A percentile compares a stretch with the other conserved stretches of the same genome.
Evolutionary conservation across 139 green algal genomes (phyloP).

Genomic region (Picochlorum costavermella): DNA sequence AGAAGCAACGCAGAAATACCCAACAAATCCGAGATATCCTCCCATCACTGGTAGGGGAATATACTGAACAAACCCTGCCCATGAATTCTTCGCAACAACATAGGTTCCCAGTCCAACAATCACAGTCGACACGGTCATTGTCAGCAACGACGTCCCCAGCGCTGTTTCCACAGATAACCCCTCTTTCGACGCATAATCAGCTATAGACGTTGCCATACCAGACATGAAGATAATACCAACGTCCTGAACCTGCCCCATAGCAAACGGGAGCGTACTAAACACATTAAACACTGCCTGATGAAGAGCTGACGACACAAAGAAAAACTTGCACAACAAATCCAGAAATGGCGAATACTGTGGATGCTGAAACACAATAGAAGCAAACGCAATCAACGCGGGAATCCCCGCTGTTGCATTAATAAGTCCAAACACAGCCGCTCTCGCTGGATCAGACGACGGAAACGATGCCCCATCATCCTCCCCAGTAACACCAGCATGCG

Average conservation of each 20-base stretch:
- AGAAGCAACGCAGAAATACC: constrained; percentile 60
- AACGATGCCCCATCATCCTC: background rate
- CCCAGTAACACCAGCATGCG: background rate
- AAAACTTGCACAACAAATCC: constrained; percentile 45
- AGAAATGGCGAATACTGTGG: constrained; percentile 33
- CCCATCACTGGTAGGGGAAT: constrained; percentile 65
- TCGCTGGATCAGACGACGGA: background rate
- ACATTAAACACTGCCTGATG: constrained; percentile 58
- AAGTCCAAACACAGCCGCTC: constrained; percentile 28
- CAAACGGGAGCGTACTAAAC: constrained; percentile 50
- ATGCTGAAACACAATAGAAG: constrained; percentile 54
- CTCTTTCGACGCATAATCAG: constrained; percentile 15
- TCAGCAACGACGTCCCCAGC: constrained; percentile 52
- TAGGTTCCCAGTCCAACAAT: constrained; percentile 45
- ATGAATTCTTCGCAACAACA: constrained; percentile 35
- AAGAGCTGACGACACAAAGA: constrained; percentile 46
- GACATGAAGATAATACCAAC: constrained; percentile 61
- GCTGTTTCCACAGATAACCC: constrained; percentile 24
- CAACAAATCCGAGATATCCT: constrained; percentile 54
- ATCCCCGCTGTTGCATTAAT: constrained; percentile 55
- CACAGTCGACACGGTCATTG: constrained; percentile 45
- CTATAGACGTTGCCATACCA: constrained; percentile 57
- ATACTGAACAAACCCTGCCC: constrained; percentile 62
- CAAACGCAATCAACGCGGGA: constrained; percentile 65
- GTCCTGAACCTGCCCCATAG: constrained; percentile 50